Evolutionary conservation across 192 early-diverging fungal genomes (phyloP).

Genomic region (Podila horticola): DNA sequence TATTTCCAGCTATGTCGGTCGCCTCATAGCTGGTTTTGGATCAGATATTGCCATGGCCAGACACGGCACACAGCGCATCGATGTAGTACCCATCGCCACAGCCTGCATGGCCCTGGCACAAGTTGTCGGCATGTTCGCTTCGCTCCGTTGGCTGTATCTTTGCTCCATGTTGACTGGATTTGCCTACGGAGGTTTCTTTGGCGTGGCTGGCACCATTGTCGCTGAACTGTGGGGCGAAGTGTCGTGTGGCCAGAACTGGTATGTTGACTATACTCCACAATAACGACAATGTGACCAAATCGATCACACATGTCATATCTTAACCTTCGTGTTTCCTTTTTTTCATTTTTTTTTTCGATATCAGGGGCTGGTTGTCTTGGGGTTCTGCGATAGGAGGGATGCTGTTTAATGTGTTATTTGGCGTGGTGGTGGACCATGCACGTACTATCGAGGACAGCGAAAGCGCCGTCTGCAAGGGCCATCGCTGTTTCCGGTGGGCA

Average conservation of each 20-base stretch:
- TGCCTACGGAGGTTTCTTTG: slow-evolving; percentile 48
- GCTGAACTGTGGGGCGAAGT: slow-evolving; percentile 45
- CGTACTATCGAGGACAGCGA: slow-evolving; percentile 14
- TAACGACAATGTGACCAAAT: no score
- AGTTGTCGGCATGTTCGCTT: slow-evolving; percentile 26
- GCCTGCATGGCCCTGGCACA: slow-evolving; percentile 33
- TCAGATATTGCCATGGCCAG: slow-evolving; percentile 26
- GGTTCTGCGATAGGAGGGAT: slow-evolving; percentile 43
- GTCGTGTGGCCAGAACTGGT: slow-evolving; percentile 51
- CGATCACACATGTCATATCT: not conserved
- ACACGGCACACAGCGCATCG: slow-evolving; percentile 20
- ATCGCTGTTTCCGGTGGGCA: slow-evolving; percentile 33
- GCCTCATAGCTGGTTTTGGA: slow-evolving; percentile 19
- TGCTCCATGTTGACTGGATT: slow-evolving; percentile 34
- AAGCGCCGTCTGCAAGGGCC: slow-evolving; percentile 22
- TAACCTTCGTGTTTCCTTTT: not conserved
- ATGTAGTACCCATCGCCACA: slow-evolving; percentile 20
- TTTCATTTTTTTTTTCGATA: not conserved
- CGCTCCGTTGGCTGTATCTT: slow-evolving; percentile 22
- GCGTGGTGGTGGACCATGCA: slow-evolving; percentile 33
- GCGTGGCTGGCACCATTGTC: slow-evolving; percentile 42
- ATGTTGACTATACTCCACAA: not conserved
- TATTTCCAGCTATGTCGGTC: slow-evolving; percentile 32
- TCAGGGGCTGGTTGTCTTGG: slow-evolving; percentile 49
- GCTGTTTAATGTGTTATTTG: slow-evolving; percentile 44